These are phyloP conservation scores for Aspergillus cavernicola DNA, from an alignment of 495 filamentous ascomycete genomes.

Conservation along the genomic window DNA sequence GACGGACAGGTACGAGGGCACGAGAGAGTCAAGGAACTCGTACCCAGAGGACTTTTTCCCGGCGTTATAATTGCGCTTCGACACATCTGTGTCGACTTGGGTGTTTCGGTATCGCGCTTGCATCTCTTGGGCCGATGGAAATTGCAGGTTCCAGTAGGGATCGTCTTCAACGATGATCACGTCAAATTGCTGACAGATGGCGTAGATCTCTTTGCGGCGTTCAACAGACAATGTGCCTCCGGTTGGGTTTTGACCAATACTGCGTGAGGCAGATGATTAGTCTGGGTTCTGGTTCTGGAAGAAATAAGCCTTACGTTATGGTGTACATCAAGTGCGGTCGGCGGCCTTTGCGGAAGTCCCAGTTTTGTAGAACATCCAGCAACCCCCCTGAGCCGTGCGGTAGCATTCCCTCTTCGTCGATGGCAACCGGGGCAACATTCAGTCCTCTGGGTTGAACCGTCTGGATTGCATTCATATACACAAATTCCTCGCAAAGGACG, in stretches of 20 bases:
- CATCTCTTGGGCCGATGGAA: conserved; percentile 56
- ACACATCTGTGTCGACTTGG: conserved; percentile 11
- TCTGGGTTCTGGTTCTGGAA: not conserved
- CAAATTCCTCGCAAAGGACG: conserved; percentile 71
- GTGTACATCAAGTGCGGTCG: conserved; percentile 87
- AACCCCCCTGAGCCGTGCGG: conserved; percentile 64
- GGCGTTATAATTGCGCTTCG: conserved; percentile 40
- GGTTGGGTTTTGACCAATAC: conserved; percentile 90
- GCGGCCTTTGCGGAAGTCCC: conserved; percentile 69
- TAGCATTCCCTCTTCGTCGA: conserved; percentile 77
- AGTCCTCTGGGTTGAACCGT: conserved; percentile 65
- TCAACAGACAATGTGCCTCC: conserved; percentile 65
- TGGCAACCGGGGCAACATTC: conserved; percentile 64
- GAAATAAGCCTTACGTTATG: conserved; percentile 62
- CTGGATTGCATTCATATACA: conserved; percentile 70
- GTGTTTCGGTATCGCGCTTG: conserved; percentile 34
- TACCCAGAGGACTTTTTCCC: conserved; percentile 61
- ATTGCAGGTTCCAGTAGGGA: conserved; percentile 95
- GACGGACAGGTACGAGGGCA: conserved; percentile 69
- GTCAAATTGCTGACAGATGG: conserved; percentile 77
- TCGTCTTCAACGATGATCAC: conserved; percentile 93
- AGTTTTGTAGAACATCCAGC: conserved; percentile 72
- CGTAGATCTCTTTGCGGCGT: conserved; percentile 74
- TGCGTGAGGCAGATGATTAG: conserved; percentile 27
- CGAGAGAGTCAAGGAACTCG: conserved; percentile 77